These are phyloP conservation scores for Phytophthora pinifolia DNA, from an alignment of 352 stramenopile species.

Conservation along the genomic window DNA sequence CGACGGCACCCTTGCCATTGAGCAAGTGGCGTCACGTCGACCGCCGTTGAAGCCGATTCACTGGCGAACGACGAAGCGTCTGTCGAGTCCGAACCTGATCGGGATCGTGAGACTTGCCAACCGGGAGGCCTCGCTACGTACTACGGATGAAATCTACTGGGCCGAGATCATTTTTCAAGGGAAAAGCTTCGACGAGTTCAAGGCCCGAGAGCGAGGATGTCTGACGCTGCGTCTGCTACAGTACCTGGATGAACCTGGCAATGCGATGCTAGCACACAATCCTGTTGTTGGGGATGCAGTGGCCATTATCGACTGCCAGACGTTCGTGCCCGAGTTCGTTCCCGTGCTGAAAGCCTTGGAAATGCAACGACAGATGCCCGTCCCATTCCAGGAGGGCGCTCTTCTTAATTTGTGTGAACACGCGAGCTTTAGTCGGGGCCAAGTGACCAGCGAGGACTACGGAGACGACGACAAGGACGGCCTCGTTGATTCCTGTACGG, in stretches of 20 bases:
- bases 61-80: slow-evolving; percentile 78
- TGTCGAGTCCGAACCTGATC: slow-evolving; percentile 81
- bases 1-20: slow-evolving; percentile 65
- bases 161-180: slow-evolving; percentile 75
- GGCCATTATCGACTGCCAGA: slow-evolving; percentile 86
- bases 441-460: slow-evolving; percentile 1
- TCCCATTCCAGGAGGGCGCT: slow-evolving; percentile 75
- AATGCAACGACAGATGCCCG: slow-evolving; percentile 59
- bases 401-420: slow-evolving; percentile 63
- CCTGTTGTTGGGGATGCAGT: slow-evolving; percentile 55
- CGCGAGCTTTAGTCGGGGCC: slow-evolving; percentile 4
- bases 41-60: slow-evolving; percentile 64
- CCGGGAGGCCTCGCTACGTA: slow-evolving; percentile 43
- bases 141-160: slow-evolving; percentile 70
- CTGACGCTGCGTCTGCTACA: slow-evolving; percentile 75
- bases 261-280: slow-evolving; percentile 45
- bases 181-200: slow-evolving; percentile 64
- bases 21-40: slow-evolving; percentile 57
- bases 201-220: slow-evolving; percentile 53
- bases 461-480: slow-evolving; percentile 10
- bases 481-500: neutral
- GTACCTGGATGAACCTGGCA: slow-evolving; percentile 65
- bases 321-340: slow-evolving; percentile 88
- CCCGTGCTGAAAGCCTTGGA: slow-evolving; percentile 83
- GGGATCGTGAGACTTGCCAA: slow-evolving; percentile 69